A percentile compares a stretch with the other conserved stretches of the same genome.
Conservation (phyloP, 371 early-diverging fungal genomes). For the Rhizopus delemar region DNA sequence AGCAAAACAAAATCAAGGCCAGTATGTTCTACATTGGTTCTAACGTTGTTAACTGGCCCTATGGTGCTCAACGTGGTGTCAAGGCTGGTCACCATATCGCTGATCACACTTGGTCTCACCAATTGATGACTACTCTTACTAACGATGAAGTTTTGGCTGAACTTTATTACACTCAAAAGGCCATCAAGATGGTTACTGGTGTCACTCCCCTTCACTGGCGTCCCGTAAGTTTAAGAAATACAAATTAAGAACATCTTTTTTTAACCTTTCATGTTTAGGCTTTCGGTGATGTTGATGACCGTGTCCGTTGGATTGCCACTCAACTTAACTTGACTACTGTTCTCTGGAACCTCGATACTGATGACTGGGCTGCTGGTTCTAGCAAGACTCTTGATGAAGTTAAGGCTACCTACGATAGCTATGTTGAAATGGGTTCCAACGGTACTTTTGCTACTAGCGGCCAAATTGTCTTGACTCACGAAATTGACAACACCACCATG, state of each 20-base stretch:
- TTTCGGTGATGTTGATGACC: slow-evolving; percentile 68
- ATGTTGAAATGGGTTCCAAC: slow-evolving; percentile 46
- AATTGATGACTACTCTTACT: slow-evolving; percentile 63
- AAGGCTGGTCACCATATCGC: slow-evolving; percentile 71
- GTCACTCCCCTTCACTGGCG: slow-evolving; percentile 53
- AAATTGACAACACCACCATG: slow-evolving; percentile 58
- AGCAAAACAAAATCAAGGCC: slow-evolving; percentile 55
- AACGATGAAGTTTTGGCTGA: slow-evolving; percentile 75
- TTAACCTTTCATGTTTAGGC: slow-evolving; percentile 29
- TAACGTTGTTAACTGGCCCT: slow-evolving; percentile 60
- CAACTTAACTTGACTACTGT: slow-evolving; percentile 54
- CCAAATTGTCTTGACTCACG: slow-evolving; percentile 56
- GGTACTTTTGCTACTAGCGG: slow-evolving; percentile 45
- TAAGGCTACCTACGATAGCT: slow-evolving; percentile 43
- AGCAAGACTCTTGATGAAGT: slow-evolving; percentile 36
- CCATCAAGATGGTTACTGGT: slow-evolving; percentile 59
- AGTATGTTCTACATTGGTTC: slow-evolving; percentile 75
- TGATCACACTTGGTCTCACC: slow-evolving; percentile 74
- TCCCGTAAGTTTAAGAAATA: slow-evolving; percentile 24
- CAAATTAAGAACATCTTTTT: slow-evolving; percentile 36
- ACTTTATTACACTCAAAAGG: slow-evolving; percentile 68
- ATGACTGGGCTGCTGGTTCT: slow-evolving; percentile 59
- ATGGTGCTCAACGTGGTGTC: slow-evolving; percentile 54
- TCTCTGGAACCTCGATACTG: slow-evolving; percentile 57
- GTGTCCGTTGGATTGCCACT: slow-evolving; percentile 63